Evolutionary conservation across 2,329 filamentous ascomycete genomes (phyloP), one percentile per base, ranked within the genome.

Genomic region (Colletotrichum sansevieriae): DNA sequence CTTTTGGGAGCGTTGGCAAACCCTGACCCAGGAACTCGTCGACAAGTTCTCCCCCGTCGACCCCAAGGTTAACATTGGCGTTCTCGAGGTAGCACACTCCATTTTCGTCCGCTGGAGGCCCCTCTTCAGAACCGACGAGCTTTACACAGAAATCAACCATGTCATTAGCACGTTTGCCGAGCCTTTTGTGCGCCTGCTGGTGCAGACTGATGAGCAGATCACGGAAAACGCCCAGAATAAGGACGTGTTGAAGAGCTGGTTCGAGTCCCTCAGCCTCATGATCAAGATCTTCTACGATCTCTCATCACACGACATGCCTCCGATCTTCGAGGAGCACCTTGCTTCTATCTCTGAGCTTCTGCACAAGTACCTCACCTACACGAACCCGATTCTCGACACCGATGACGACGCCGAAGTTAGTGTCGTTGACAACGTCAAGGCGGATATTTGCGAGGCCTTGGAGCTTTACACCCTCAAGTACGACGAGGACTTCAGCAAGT

Each of bases 41-140:
- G 93, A 91, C 56, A 91, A 95, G 55, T 88, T 99, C 71, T 95
- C 94, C 3, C 86, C 91, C 12, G 90, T 92, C 73, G 92, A 98
- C 78, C 89, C 91, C 68, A 90, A 91, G 72, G 87, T 94, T 78
- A 99, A 98, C 81, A 93, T 95, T 75, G 97, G 96, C 73, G 96
- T 99, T 18, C 85, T 99, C 70, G 94, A 97, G 81, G 96, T 99
- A 51, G 97, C 97, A 74, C 96, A 99, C 82, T 98, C 96, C 56
- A 98, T 99, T 75, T 99, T 98, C 83, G 93, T 92, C 78, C 87
- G 96, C 79, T 99, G 96, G 96, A 88, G 96, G 72, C 97, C 96
- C 9, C 86, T 99, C 46, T 98, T 97, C 83, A 90, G 92, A 70
- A 97, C 95, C 49, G 94, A 99, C 80, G 94, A 92, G 58, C 88